Percentiles rank a stretch among this genome's conserved stretches.
These are phyloP conservation scores for Cornus suecica DNA, from an alignment of 148 eudicot species.

Conservation along the genomic window DNA sequence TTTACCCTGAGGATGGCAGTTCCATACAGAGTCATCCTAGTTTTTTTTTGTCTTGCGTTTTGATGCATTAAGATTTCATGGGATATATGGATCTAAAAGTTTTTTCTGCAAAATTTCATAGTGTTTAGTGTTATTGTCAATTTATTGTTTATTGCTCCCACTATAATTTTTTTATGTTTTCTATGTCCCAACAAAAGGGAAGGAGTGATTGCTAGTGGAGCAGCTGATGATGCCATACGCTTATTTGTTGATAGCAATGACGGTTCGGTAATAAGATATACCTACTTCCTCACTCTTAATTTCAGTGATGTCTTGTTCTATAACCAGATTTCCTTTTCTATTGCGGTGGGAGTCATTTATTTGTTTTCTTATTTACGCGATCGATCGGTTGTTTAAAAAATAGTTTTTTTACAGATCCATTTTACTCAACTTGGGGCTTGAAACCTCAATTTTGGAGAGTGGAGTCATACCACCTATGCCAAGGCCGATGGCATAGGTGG, in stretches of 20 bases:
- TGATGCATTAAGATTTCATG: background rate
- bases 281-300: background rate
- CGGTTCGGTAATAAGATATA: conserved; percentile 38
- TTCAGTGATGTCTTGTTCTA: background rate
- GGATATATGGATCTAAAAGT: background rate
- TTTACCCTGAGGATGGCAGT: background rate
- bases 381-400: no score
- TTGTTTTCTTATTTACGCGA: no score
- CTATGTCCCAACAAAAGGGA: conserved; percentile 49
- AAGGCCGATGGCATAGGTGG: no score
- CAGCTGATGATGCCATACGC: conserved; percentile 94
- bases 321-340: no score
- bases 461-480: no score
- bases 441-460: no score
- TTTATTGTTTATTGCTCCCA: background rate
- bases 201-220: conserved; percentile 85
- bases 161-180: conserved; percentile 10
- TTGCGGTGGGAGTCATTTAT: no score
- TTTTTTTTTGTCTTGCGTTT: conserved; percentile 7
- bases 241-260: conserved; percentile 74
- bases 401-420: no score
- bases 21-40: background rate
- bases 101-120: background rate
- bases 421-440: no score
- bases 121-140: background rate